phyloP scores from a whole-genome alignment of 2,329 filamentous ascomycete genomes.

The Cladorrhinum sp. region DNA sequence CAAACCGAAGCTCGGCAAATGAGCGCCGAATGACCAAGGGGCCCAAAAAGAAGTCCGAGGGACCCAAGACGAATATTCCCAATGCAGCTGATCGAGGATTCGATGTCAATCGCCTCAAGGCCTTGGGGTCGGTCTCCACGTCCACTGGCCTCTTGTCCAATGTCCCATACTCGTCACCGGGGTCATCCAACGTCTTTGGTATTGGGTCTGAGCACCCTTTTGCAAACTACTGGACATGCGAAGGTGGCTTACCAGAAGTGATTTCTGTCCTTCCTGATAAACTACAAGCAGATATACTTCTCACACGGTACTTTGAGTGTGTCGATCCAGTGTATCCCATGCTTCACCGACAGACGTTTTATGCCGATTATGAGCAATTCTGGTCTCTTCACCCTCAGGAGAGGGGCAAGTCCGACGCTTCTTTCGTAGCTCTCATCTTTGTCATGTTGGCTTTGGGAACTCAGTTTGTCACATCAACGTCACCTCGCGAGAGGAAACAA shows the following conservation, averaged over 20 bases:
- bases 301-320: slow-evolving; percentile 62
- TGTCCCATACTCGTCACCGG: slow-evolving; percentile 67
- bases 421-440: slow-evolving; percentile 70
- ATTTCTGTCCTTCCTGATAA: slow-evolving; percentile 73
- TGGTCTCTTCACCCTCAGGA: slow-evolving; percentile 61
- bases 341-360: slow-evolving; percentile 71
- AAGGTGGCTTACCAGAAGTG: slow-evolving; percentile 71
- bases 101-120: slow-evolving; percentile 43
- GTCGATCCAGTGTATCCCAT: slow-evolving; percentile 81
- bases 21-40: slow-evolving; percentile 56
- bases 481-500: slow-evolving; percentile 62
- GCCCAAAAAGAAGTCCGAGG: slow-evolving; percentile 50
- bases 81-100: slow-evolving; percentile 56
- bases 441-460: slow-evolving; percentile 75
- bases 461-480: slow-evolving; percentile 65
- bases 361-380: slow-evolving; percentile 74
- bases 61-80: slow-evolving; percentile 43
- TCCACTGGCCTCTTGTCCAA: slow-evolving; percentile 66
- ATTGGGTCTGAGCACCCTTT: slow-evolving; percentile 76
- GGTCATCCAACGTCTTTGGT: slow-evolving; percentile 76
- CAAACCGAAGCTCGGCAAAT: slow-evolving; percentile 51
- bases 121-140: slow-evolving; percentile 51
- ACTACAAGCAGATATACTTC: slow-evolving; percentile 68
- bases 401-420: slow-evolving; percentile 60
- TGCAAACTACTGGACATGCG: slow-evolving; percentile 81